Evolutionary conservation across 2,329 filamentous ascomycete genomes (phyloP).

Genomic region (Neofusicoccum laricinum): DNA sequence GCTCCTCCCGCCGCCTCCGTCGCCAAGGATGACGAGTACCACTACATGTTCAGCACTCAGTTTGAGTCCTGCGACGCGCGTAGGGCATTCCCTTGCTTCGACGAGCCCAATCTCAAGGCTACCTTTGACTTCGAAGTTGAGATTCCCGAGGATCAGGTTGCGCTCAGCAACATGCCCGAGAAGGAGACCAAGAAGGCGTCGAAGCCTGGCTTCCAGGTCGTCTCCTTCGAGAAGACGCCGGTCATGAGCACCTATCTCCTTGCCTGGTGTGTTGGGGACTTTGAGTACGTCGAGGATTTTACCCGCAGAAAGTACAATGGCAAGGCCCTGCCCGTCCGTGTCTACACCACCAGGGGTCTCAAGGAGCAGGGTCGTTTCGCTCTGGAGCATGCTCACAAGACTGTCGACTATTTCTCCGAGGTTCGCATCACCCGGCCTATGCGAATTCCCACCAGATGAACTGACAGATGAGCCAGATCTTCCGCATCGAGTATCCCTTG

Average conservation of each 20-base stretch:
- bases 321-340: conserved; percentile 84
- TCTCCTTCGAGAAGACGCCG: conserved; percentile 79
- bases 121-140: conserved; percentile 92
- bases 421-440: conserved; percentile 26
- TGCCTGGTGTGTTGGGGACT: conserved; percentile 94
- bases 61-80: conserved; percentile 97
- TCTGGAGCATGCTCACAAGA: conserved; percentile 84
- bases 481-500: conserved; percentile 87
- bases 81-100: conserved; percentile 93
- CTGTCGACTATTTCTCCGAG: conserved; percentile 95
- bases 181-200: conserved; percentile 63
- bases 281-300: conserved; percentile 91
- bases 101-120: conserved; percentile 91
- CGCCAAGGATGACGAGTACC: conserved; percentile 64
- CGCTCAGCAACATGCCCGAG: conserved; percentile 93
- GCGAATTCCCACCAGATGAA: conserved; percentile 4
- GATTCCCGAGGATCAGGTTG: conserved; percentile 81
- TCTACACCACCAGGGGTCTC: conserved; percentile 93
- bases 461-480: conserved; percentile 51
- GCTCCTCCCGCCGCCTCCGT: conserved; percentile 72
- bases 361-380: conserved; percentile 90
- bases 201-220: conserved; percentile 61
- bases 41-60: conserved; percentile 84
- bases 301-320: conserved; percentile 89
- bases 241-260: conserved; percentile 88